Percentiles rank a stretch among this genome's conserved stretches.
Conservation (phyloP, 176 grass and related monocot species). For the Canna indica region DNA sequence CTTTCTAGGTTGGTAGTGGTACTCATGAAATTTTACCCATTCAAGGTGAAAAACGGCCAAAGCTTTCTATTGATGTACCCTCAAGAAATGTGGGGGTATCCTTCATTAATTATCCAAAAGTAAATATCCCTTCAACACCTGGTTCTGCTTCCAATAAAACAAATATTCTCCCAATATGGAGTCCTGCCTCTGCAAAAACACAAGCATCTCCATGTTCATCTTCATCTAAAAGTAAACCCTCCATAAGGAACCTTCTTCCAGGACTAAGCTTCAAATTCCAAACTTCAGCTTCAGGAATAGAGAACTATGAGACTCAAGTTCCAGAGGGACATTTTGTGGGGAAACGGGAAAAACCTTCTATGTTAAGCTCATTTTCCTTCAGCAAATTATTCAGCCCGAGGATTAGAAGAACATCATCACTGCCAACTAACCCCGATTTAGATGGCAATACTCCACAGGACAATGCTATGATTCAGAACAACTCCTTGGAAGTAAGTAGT, state of each 20-base stretch:
- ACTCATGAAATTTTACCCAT: constrained; percentile 1
- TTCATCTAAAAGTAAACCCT: constrained; percentile 41
- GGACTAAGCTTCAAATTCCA: constrained; percentile 56
- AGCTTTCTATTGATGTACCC: constrained; percentile 58
- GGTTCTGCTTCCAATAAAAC: constrained; percentile 13
- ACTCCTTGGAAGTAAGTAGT: constrained; percentile 24
- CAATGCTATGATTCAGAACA: neutral
- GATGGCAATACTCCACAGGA: constrained; percentile 13
- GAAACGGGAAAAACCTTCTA: constrained; percentile 29
- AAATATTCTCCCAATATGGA: neutral
- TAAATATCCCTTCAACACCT: constrained; percentile 21
- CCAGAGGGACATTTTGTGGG: constrained; percentile 15
- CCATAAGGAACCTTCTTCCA: constrained; percentile 40
- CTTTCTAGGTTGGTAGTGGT: neutral
- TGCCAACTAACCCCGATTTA: constrained; percentile 17
- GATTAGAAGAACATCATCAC: constrained; percentile 41
- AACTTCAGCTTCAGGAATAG: constrained; percentile 10
- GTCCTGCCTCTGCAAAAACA: constrained; percentile 8
- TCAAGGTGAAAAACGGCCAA: constrained; percentile 21
- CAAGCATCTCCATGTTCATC: constrained; percentile 28
- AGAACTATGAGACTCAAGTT: constrained; percentile 13
- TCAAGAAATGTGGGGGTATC: constrained; percentile 11
- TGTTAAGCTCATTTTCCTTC: constrained; percentile 35
- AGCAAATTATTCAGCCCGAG: constrained; percentile 41
- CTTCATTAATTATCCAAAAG: constrained; percentile 18